These are phyloP conservation scores for Xerocomellus intermedius DNA, from an alignment of 768 basidiomycete genomes.

Conservation along the genomic window DNA sequence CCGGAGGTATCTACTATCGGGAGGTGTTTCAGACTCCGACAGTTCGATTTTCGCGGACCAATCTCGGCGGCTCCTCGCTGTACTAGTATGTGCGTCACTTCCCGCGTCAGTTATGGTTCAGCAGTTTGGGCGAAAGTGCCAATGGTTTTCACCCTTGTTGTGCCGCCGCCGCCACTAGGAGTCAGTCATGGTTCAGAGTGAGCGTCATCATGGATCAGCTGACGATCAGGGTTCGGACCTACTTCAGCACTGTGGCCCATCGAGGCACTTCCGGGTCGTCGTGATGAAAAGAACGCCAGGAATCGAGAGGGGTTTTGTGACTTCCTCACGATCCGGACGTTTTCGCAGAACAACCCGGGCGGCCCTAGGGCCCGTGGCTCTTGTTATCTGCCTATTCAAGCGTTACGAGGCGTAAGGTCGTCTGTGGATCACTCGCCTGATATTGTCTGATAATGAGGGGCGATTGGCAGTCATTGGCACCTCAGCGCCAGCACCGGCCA, in stretches of 20 bases:
- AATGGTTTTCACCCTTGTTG: background rate
- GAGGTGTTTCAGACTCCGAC: background rate
- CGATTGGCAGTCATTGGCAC: background rate
- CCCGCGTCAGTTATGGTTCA: background rate
- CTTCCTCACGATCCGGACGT: background rate
- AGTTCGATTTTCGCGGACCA: constrained; percentile 4
- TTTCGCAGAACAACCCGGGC: background rate
- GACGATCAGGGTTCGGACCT: background rate
- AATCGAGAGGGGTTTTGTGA: background rate
- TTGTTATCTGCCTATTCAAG: background rate
- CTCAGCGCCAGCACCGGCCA: too few species aligned
- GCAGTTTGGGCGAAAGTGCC: background rate
- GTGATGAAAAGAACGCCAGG: background rate
- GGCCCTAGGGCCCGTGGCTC: background rate
- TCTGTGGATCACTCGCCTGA: background rate
- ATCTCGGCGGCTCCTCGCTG: background rate
- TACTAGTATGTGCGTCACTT: background rate
- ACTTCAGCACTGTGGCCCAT: background rate
- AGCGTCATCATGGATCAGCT: background rate
- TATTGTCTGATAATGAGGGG: background rate
- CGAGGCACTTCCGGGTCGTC: background rate
- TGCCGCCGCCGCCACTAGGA: background rate
- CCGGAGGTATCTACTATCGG: background rate
- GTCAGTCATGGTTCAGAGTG: background rate
- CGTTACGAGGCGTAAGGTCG: background rate